A percentile compares a stretch with the other conserved stretches of the same genome.
Evolutionary conservation across 768 basidiomycete genomes (phyloP).

Genomic region (Chlorophyllum brunneum): DNA sequence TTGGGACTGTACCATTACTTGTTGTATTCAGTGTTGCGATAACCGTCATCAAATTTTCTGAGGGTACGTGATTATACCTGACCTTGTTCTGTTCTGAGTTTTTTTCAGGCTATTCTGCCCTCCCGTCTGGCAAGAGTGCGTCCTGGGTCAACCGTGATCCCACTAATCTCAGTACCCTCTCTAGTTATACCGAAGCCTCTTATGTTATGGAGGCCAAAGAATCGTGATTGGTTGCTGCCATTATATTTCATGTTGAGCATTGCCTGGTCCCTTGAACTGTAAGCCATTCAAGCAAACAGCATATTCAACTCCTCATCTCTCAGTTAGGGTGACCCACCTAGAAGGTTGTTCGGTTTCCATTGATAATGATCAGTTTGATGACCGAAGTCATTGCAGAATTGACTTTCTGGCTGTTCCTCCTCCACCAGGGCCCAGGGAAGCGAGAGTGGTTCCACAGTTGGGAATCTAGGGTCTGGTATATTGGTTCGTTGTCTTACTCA

Average conservation of each 20-base stretch:
- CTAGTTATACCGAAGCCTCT: conserved; percentile 59
- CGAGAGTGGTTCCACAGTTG: conserved; percentile 77
- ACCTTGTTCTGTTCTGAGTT: background rate
- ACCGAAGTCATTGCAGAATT: conserved; percentile 44
- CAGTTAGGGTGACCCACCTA: conserved; percentile 66
- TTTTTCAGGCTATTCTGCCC: conserved; percentile 34
- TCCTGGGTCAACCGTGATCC: conserved; percentile 1
- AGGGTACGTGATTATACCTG: conserved; percentile 42
- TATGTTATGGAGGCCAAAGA: conserved; percentile 39
- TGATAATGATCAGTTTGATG: background rate
- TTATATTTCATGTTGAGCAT: conserved; percentile 68
- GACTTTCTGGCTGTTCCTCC: conserved; percentile 79
- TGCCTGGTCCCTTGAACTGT: conserved; percentile 80
- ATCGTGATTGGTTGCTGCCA: conserved; percentile 58
- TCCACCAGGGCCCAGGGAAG: conserved; percentile 69
- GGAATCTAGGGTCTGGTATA: conserved; percentile 72
- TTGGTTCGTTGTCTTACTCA: conserved; percentile 40
- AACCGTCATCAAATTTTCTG: conserved; percentile 64
- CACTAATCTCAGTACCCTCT: conserved; percentile 5
- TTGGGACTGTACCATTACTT: conserved; percentile 64
- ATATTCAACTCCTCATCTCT: conserved; percentile 3
- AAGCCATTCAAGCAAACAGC: conserved; percentile 21
- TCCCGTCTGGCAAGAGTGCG: conserved; percentile 31
- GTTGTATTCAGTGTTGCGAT: conserved; percentile 61
- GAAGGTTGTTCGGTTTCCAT: conserved; percentile 48